Base-by-base conservation (phyloP, 495 filamentous ascomycete species). In the Stereocaulon alpinum region DNA sequence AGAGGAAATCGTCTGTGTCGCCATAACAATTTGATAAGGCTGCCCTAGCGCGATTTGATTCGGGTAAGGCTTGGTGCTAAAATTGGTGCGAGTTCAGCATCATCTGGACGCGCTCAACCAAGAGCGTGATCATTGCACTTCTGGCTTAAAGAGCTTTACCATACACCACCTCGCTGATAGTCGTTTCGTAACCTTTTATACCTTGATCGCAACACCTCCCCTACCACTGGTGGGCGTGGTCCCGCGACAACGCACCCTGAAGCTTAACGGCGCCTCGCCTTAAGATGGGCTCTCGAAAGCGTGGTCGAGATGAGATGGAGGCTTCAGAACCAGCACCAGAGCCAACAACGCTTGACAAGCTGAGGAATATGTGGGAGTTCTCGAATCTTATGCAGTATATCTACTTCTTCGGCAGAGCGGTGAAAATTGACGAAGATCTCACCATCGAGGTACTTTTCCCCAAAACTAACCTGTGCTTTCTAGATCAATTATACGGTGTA, bases 311-410 rank as follows among this genome's bases (percentile, higher is more conserved):
- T 69, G 87, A 91, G 72, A 81, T 81, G 72, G 83, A 80, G 75
- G 64, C 69, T 64, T 67, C 67, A 29, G 69, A 80, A 62, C 67
- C 72, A 55, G 64, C 71, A 66, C 60, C 66, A 37, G 68, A 79
- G 61, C 63, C 70, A 53, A 74, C 72, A 52, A 62, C 84, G 56
- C 77, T 95, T 24, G 74, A 85, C 49, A 82, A 78, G 62, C 77
- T 98, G 59, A 79, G 92, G 51, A 93, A 87, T 69, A 86, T 84
- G 74, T 96, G 93, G 91, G 87, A 96, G 71, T 96, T 98, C 72
- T 88, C 93, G 49, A 91, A 89, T 68, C 78, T 98, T 6, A 90
- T 86, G 75, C 93, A 98, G 72, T 98, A 89, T 75, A 86, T 96
- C 56, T 83, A 83, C 65, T 80, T 90, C 55, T 98, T 98, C 72